phyloP scores from a whole-genome alignment of 1,139 yeast genomes.

The Candida sanyaensis region DNA sequence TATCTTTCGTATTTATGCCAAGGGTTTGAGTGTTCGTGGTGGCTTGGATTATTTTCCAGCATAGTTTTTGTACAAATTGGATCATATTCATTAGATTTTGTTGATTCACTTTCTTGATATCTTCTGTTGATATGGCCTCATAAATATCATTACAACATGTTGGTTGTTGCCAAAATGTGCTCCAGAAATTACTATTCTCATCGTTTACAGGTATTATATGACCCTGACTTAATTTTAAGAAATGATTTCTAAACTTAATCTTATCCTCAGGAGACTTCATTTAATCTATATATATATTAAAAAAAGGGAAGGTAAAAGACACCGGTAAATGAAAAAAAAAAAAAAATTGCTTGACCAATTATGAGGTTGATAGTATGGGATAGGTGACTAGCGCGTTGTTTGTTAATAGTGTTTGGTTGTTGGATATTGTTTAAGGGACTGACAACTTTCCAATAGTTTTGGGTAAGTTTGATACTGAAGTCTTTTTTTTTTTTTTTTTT shows the following conservation, averaged over 20 bases:
- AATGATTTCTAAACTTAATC: constrained; percentile 58
- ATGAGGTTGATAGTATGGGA: too few relatives aligned
- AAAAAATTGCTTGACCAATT: too few relatives aligned
- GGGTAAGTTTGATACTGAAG: too few relatives aligned
- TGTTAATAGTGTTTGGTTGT: too few relatives aligned
- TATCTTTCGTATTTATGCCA: constrained; percentile 12
- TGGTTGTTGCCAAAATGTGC: constrained; percentile 33
- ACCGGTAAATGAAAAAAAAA: too few relatives aligned
- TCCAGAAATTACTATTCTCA: constrained; percentile 54
- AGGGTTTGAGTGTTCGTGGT: constrained; percentile 5
- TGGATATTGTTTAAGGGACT: too few relatives aligned
- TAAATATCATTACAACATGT: constrained; percentile 51
- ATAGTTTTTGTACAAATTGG: constrained; percentile 48
- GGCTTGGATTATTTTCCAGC: constrained; percentile 30
- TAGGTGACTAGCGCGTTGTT: too few relatives aligned
- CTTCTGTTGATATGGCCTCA: constrained; percentile 54
- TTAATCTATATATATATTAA: not conserved
- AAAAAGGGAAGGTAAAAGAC: not conserved
- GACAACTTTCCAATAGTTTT: too few relatives aligned
- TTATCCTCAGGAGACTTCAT: constrained; percentile 80
- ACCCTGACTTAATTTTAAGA: constrained; percentile 64
- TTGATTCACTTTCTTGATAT: constrained; percentile 61
- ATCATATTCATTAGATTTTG: constrained; percentile 57
- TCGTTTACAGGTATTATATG: constrained; percentile 39
- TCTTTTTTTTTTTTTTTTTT: too few relatives aligned